Evolutionary conservation across 2,329 filamentous ascomycete species (phyloP).

Genomic region (Coniella lustricola): DNA sequence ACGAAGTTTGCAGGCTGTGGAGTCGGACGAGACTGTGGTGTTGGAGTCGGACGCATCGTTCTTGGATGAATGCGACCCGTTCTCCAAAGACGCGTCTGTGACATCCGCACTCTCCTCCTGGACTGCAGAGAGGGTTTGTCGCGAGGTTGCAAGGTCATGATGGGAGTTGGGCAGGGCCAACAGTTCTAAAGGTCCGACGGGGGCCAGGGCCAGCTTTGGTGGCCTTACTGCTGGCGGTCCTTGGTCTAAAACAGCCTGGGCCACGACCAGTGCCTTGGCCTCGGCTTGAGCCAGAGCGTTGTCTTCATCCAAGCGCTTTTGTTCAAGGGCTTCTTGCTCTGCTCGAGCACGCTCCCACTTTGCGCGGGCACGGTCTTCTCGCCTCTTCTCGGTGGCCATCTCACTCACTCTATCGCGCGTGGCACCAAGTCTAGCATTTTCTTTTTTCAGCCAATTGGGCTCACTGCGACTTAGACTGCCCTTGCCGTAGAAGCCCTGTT

Average conservation of each 20-base stretch:
- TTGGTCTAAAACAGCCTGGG: background rate
- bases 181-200: constrained; percentile 40
- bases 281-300: constrained; percentile 17
- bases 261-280: no score
- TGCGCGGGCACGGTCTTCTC: constrained; percentile 73
- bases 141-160: constrained; percentile 23
- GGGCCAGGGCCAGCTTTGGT: constrained; percentile 15
- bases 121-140: background rate
- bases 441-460: constrained; percentile 82
- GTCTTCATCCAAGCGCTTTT: constrained; percentile 49
- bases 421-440: constrained; percentile 64
- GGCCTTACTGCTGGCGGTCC: background rate
- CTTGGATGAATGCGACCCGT: constrained; percentile 11
- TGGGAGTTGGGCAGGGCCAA: constrained; percentile 50
- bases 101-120: constrained; percentile 6
- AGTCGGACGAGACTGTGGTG: constrained; percentile 13
- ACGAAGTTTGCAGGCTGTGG: constrained; percentile 30
- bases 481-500: constrained; percentile 96
- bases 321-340: constrained; percentile 76
- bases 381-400: constrained; percentile 66
- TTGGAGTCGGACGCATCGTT: constrained; percentile 15
- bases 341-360: constrained; percentile 89
- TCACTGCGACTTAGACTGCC: constrained; percentile 90
- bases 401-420: constrained; percentile 67
- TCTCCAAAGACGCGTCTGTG: constrained; percentile 10